Conservation (phyloP, 345 rosid genomes). For the Sonneratia alba region DNA sequence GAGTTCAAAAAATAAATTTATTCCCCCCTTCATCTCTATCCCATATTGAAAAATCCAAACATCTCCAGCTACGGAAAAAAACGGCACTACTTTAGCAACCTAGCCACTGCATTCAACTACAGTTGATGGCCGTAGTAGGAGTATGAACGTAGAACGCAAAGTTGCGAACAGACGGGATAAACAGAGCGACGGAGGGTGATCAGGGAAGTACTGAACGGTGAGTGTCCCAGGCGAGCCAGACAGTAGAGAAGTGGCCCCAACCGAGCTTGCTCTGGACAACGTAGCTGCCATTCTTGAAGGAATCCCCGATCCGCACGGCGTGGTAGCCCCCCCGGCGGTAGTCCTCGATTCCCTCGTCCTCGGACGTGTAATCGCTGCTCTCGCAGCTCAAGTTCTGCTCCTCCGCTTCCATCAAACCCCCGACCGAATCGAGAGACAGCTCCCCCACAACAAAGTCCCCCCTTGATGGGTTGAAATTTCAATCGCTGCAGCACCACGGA, state of each 20-base stretch:
- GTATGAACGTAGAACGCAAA: neutral
- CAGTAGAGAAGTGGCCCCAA: slow-evolving; percentile 84
- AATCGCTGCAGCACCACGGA: neutral
- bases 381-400: slow-evolving; percentile 36
- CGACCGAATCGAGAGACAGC: neutral
- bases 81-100: neutral
- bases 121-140: neutral
- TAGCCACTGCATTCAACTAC: neutral
- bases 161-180: neutral
- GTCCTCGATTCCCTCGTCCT: slow-evolving; percentile 70
- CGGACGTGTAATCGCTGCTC: slow-evolving; percentile 51
- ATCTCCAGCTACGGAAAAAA: neutral
- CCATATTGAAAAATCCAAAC: neutral
- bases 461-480: neutral
- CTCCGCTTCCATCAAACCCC: slow-evolving; percentile 20
- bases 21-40: neutral
- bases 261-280: slow-evolving; percentile 65
- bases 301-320: slow-evolving; percentile 54
- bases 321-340: slow-evolving; percentile 69
- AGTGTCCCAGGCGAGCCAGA: slow-evolving; percentile 76
- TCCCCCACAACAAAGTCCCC: neutral
- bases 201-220: slow-evolving; percentile 26
- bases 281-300: slow-evolving; percentile 53
- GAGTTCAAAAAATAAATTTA: neutral
- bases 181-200: neutral